Base-by-base conservation (phyloP, 306 rosid genomes). In the Sphenostylis stenocarpa region DNA sequence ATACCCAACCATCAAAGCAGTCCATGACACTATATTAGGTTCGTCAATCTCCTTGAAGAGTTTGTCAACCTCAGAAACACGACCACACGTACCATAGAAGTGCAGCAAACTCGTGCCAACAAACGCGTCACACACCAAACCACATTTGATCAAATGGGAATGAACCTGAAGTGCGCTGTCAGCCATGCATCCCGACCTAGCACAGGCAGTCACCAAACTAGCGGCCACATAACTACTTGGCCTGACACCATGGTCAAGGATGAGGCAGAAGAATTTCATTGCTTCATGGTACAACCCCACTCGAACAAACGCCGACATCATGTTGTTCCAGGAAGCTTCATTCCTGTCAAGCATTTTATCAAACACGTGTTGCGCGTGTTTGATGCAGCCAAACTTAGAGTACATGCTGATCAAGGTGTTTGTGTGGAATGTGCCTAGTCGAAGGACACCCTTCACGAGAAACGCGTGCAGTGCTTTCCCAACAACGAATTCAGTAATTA, bases 11-110 rank as follows among this genome's bases (percentile, higher is more conserved):
- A 95, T 90, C 86, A 95, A 85, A 47, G 98, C 85, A 76, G 98
- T 95, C 98, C 98, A 95, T 73, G 97, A 87, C 20, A 95, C 98
- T 15, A 90, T 87, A 79, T 92, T 92, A 61, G 88, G 88, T 26
- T 85, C 90, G n/a, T 86, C 90, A 83, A 95, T 89, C 82, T 89
- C 92, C 71, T 89, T 87, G 78, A 95, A 92, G 41, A 89, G 28
- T 77, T 76, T 88, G 17, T 67, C 78, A 43, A 90, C 86, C 73
- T 82, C 80, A 70, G 63, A 84, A 78, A 89, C 84, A 44, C 47
- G 49, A 66, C 92, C 89, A 75, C 75, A 83, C 4, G 87, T 49
- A 47, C 93, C 88, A 77, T 90, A 95, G 14, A 89, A 95, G 77
- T 95, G 94, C 86, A 95, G 80, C 78, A 95, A 80, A 60, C 91